Percentiles rank a stretch among this genome's conserved stretches.
These are phyloP conservation scores for Yamadazyma tumulicola DNA, from an alignment of 805 yeast genomes.

Conservation along the genomic window DNA sequence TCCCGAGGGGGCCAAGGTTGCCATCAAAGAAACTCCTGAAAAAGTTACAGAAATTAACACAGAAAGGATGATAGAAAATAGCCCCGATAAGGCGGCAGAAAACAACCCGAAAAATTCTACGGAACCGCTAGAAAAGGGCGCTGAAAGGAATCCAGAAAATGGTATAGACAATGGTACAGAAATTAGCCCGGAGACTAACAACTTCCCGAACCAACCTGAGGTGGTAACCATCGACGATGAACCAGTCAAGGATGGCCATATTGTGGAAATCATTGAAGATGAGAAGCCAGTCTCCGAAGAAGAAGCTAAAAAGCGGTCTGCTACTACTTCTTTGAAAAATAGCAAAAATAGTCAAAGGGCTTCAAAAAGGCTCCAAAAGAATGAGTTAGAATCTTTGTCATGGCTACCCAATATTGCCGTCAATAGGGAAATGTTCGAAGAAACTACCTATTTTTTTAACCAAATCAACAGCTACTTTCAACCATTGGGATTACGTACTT, in stretches of 20 bases:
- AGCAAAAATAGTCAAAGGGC: slow-evolving; percentile 10
- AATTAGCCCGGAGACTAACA: neutral
- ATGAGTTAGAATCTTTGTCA: slow-evolving; percentile 7
- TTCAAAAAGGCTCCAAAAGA: slow-evolving; percentile 13
- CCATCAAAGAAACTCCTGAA: neutral
- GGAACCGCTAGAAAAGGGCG: too few relatives aligned
- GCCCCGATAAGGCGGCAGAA: too few relatives aligned
- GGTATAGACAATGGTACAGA: neutral
- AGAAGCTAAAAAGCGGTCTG: neutral
- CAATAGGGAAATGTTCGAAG: slow-evolving; percentile 9
- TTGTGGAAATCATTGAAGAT: neutral
- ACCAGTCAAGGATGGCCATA: neutral
- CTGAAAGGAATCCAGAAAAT: neutral
- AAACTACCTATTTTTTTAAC: slow-evolving; percentile 9
- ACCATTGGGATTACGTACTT: neutral
- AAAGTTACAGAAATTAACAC: neutral
- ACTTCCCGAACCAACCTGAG: neutral
- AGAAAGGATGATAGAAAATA: too few relatives aligned
- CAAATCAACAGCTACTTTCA: neutral
- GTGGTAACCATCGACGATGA: neutral
- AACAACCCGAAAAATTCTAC: too few relatives aligned
- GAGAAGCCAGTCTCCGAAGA: neutral
- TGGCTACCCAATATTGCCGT: slow-evolving; percentile 8
- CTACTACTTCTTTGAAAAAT: neutral
- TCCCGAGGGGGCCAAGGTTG: neutral